Evolutionary conservation across 192 early-diverging fungal species (phyloP).

Genomic region (Kappamyces sp.): DNA sequence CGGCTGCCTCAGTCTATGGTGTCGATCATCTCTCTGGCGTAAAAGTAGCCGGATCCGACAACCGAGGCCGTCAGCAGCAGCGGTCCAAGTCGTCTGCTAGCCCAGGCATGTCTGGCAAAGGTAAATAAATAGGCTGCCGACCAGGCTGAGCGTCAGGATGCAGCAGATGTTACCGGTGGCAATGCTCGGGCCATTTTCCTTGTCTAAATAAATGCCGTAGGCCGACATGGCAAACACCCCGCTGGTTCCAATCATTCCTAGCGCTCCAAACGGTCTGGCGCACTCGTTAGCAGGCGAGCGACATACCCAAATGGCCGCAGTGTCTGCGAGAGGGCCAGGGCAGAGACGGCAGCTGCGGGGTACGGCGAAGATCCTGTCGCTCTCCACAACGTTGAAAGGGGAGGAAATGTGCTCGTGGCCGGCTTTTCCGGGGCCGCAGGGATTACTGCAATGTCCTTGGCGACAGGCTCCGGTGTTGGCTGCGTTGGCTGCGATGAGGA

Average conservation of each 20-base stretch:
- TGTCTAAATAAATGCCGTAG: slow-evolving; percentile 5
- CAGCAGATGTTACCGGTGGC: slow-evolving; percentile 5
- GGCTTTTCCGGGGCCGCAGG: no score
- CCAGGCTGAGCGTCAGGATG: slow-evolving; percentile 1
- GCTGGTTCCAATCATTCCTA: slow-evolving; percentile 7
- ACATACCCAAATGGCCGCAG: no score
- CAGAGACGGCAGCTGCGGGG: not conserved
- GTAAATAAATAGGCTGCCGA: not conserved
- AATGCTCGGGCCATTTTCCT: slow-evolving; percentile 12
- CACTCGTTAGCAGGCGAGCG: no score
- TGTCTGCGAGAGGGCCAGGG: not conserved
- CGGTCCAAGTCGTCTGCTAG: not conserved
- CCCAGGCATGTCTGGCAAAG: not conserved
- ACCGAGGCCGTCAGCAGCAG: slow-evolving; percentile 9
- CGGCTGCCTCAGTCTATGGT: no score
- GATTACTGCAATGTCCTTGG: no score
- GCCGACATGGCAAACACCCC: slow-evolving; percentile 6
- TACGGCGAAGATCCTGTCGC: slow-evolving; percentile 1
- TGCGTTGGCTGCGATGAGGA: no score
- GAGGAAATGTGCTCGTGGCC: no score
- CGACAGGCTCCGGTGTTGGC: no score
- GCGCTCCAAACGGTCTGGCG: not conserved
- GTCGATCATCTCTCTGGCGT: slow-evolving; percentile 13
- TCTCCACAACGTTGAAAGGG: no score
- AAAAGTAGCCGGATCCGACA: not conserved